Evolutionary conservation across 2,329 filamentous ascomycete species (phyloP).

Genomic region (Ophiostoma himal-ulmi): DNA sequence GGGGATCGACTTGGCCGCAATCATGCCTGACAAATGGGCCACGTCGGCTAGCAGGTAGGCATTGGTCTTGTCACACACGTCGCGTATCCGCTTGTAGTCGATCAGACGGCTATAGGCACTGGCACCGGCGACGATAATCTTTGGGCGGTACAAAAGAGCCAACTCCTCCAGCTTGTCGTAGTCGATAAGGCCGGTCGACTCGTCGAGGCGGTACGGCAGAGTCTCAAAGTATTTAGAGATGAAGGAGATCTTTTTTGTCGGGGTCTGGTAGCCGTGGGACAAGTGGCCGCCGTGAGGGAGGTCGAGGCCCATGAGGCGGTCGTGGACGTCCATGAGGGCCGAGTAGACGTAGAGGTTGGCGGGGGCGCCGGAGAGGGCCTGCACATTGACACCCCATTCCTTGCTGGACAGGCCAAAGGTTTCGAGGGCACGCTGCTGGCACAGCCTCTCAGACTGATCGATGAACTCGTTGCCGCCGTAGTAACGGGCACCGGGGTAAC

Average conservation of each 20-base stretch:
- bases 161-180: constrained; percentile 86
- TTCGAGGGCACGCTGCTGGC: constrained; percentile 83
- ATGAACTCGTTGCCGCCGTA: constrained; percentile 97
- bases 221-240: constrained; percentile 99
- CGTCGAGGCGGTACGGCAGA: constrained; percentile 85
- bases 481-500: constrained; percentile 92
- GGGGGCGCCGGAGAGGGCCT: constrained; percentile 70
- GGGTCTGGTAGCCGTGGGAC: constrained; percentile 95
- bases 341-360: constrained; percentile 92
- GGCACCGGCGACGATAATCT: constrained; percentile 90
- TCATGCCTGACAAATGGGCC: constrained; percentile 92
- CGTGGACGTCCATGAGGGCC: constrained; percentile 84
- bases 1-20: constrained; percentile 86
- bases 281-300: constrained; percentile 94
- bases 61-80: constrained; percentile 84
- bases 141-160: constrained; percentile 84
- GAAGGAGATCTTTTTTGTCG: constrained; percentile 91
- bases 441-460: constrained; percentile 80
- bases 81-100: constrained; percentile 87
- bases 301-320: constrained; percentile 94
- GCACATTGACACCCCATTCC: constrained; percentile 96
- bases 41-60: constrained; percentile 94
- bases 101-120: constrained; percentile 95
- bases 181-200: constrained; percentile 87
- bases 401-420: constrained; percentile 76